These are phyloP conservation scores for Tetrahymena elliotti DNA, from an alignment of 73 alveolate genomes.

Conservation along the genomic window DNA sequence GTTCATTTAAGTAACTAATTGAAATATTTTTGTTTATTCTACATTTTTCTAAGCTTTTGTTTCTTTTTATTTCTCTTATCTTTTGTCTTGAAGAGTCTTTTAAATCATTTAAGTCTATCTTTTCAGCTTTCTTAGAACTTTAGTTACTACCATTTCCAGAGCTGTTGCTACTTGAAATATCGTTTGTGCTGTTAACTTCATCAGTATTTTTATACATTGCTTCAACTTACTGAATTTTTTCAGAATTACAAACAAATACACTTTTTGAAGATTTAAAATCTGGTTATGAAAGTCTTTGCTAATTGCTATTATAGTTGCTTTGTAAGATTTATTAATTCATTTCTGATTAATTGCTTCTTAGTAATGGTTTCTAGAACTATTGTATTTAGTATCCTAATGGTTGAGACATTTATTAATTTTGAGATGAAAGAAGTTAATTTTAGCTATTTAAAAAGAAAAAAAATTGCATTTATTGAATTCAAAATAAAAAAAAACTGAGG, in stretches of 20 bases:
- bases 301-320: not conserved
- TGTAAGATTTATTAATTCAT: too few relatives aligned
- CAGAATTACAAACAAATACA: not conserved
- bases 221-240: not conserved
- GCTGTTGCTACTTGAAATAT: not conserved
- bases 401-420: not conserved
- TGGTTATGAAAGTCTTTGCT: not conserved
- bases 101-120: not conserved
- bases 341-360: not conserved
- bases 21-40: not conserved
- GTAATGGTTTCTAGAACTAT: not conserved
- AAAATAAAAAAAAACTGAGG: not conserved
- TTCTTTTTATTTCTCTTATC: not conserved
- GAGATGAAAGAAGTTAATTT: too few relatives aligned
- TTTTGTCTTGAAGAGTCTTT: not conserved
- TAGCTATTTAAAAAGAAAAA: not conserved
- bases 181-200: not conserved
- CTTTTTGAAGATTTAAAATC: not conserved
- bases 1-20: not conserved
- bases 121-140: not conserved
- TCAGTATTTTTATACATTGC: not conserved
- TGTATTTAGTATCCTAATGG: not conserved
- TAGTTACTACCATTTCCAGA: not conserved
- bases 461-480: not conserved
- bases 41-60: not conserved